phyloP scores from a whole-genome alignment of 2,329 filamentous ascomycete species.

The Clonostachys rhizophaga region DNA sequence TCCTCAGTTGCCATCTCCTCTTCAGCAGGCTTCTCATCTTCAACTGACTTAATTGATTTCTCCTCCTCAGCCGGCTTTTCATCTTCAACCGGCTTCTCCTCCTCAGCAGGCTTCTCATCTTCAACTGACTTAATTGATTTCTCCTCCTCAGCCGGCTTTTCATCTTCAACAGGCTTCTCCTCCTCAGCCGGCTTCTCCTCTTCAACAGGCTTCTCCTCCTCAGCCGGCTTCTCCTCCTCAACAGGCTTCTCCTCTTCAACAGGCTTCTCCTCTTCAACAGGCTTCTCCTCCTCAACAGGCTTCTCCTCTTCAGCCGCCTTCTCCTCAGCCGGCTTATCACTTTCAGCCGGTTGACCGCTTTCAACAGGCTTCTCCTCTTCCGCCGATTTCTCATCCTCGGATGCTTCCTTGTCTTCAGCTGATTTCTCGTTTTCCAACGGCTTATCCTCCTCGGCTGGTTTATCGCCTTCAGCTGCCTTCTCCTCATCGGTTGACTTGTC shows the following conservation, averaged over 20 bases:
- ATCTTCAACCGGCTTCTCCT: constrained; percentile 5
- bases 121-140: constrained; percentile 5
- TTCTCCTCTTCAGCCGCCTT: neutral
- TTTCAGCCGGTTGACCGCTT: no score
- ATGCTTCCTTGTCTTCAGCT: neutral
- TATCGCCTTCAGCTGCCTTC: neutral
- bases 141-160: constrained; percentile 1
- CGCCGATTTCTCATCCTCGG: neutral
- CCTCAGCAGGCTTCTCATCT: constrained; percentile 4
- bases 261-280: neutral
- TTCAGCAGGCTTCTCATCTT: neutral
- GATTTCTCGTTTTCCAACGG: no score
- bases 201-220: neutral
- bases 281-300: neutral
- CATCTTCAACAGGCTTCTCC: constrained; percentile 3
- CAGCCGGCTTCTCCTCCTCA: neutral
- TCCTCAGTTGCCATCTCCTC: neutral
- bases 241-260: neutral
- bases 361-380: neutral
- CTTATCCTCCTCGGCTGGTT: neutral
- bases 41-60: neutral
- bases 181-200: neutral
- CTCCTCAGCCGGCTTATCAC: neutral
- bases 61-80: neutral
- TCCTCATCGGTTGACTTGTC: neutral